phyloP scores from a whole-genome alignment of 2,329 filamentous ascomycete genomes.

The Cladophialophora chaetospira region DNA sequence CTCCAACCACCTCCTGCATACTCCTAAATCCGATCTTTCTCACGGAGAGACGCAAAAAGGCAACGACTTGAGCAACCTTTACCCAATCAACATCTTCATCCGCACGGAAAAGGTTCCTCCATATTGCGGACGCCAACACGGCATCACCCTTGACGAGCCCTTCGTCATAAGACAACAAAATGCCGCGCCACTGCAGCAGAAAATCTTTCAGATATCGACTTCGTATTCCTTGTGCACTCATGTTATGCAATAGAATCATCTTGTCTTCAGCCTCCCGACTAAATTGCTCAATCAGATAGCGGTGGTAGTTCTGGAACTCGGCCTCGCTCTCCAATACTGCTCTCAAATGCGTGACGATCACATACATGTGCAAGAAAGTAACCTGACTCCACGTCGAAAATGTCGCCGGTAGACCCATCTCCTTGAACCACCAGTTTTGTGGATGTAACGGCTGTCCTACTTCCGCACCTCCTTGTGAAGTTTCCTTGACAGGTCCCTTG shows the following conservation, averaged over 20 bases:
- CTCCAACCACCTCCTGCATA: constrained; percentile 9
- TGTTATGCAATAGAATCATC: constrained; percentile 54
- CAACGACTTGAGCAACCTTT: constrained; percentile 63
- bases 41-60: constrained; percentile 57
- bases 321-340: constrained; percentile 69
- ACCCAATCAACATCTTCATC: constrained; percentile 62
- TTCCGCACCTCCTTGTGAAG: constrained; percentile 70
- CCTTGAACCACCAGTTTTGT: constrained; percentile 37
- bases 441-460: constrained; percentile 65
- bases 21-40: constrained; percentile 10
- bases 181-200: constrained; percentile 88
- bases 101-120: constrained; percentile 90
- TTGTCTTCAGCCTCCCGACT: constrained; percentile 70
- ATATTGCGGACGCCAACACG: constrained; percentile 67
- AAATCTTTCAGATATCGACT: constrained; percentile 77
- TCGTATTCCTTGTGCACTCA: constrained; percentile 56
- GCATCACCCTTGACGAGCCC: constrained; percentile 50
- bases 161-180: constrained; percentile 67
- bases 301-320: constrained; percentile 74
- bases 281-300: constrained; percentile 91
- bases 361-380: constrained; percentile 94
- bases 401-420: constrained; percentile 66
- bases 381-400: constrained; percentile 97
- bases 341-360: constrained; percentile 80
- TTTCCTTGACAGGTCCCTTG: constrained; percentile 58